Conservation (phyloP, 257 asterid genomes). For the Petunia axillaris region DNA sequence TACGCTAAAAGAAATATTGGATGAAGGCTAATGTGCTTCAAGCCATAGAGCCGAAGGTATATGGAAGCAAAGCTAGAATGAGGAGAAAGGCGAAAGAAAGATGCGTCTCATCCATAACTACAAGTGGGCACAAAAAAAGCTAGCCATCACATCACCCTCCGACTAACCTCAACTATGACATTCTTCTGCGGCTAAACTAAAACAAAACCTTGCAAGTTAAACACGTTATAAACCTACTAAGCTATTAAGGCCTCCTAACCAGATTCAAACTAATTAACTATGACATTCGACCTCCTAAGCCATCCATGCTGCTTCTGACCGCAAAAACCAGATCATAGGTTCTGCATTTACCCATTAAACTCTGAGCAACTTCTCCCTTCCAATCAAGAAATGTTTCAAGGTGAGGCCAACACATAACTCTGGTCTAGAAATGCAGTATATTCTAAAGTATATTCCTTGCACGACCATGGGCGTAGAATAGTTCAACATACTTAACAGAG, state of each 20-base stretch:
- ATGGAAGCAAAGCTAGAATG: no score
- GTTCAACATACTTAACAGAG: neutral
- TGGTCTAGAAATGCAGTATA: neutral
- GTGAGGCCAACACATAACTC: neutral
- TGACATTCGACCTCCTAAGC: no score
- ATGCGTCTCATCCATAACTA: no score
- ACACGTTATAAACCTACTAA: neutral
- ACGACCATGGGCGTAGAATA: neutral
- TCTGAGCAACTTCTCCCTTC: neutral
- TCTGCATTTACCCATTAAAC: neutral
- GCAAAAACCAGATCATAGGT: neutral
- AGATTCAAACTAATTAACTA: neutral
- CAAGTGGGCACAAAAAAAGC: neutral
- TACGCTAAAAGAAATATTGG: no score
- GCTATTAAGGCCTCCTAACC: neutral
- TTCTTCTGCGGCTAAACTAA: neutral
- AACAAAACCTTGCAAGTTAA: neutral
- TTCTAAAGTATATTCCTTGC: neutral
- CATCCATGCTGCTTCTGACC: neutral
- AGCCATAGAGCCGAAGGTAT: no score
- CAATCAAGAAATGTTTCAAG: neutral
- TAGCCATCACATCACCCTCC: neutral
- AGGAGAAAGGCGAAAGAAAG: no score
- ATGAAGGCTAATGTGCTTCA: no score
- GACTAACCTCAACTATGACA: neutral